Evolutionary conservation across 1,284 basidiomycete genomes (phyloP).

Genomic region (Kwoniella shivajii): DNA sequence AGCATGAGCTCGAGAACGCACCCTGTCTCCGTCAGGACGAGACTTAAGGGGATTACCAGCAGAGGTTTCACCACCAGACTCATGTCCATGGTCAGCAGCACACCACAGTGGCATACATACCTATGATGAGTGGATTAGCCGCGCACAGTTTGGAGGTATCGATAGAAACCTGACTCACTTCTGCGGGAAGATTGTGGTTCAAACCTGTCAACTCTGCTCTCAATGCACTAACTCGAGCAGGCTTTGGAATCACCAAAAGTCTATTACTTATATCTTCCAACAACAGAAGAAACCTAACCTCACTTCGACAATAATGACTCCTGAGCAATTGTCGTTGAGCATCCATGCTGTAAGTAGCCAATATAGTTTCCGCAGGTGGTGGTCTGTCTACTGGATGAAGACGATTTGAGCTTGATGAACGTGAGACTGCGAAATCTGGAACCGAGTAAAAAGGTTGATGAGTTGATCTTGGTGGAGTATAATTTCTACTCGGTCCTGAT

Average conservation of each 20-base stretch:
- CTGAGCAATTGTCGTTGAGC: constrained; percentile 76
- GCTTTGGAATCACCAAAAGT: constrained; percentile 87
- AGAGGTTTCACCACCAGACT: constrained; percentile 50
- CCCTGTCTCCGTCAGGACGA: constrained; percentile 50
- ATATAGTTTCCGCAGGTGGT: constrained; percentile 52
- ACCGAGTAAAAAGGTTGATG: constrained; percentile 59
- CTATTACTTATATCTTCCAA: constrained; percentile 93
- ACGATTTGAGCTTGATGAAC: constrained; percentile 12
- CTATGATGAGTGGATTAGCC: constrained; percentile 14
- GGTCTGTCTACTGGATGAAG: constrained; percentile 48
- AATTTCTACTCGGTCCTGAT: constrained; percentile 6
- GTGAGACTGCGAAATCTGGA: constrained; percentile 58
- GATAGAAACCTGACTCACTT: constrained; percentile 59
- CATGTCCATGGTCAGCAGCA: constrained; percentile 60
- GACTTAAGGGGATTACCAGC: constrained; percentile 58
- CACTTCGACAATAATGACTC: constrained; percentile 86
- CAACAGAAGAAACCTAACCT: constrained; percentile 85
- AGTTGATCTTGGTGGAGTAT: constrained; percentile 49
- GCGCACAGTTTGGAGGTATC: neutral
- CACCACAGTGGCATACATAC: constrained; percentile 96
- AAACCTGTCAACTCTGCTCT: constrained; percentile 92
- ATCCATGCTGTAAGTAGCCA: constrained; percentile 65
- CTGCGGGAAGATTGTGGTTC: constrained; percentile 93
- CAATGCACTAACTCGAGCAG: constrained; percentile 90
- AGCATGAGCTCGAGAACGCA: constrained; percentile 71